These are phyloP conservation scores for Avena eriantha DNA, from an alignment of 176 grass and related monocot species.

Conservation along the genomic window DNA sequence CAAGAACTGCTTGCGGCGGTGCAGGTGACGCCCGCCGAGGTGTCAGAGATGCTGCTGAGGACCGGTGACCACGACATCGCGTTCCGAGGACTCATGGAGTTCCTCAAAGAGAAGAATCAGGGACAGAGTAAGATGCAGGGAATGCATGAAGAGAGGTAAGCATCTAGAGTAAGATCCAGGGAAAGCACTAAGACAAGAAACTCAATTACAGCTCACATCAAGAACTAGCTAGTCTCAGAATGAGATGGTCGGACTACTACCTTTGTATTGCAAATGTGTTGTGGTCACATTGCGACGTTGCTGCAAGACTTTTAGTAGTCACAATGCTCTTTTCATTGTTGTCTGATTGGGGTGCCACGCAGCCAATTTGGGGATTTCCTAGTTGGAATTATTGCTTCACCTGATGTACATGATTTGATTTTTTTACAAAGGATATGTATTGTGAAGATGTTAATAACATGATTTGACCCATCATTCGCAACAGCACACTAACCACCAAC, in stretches of 20 bases:
- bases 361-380: background rate
- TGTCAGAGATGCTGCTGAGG: constrained; percentile 46
- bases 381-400: background rate
- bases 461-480: too few species aligned
- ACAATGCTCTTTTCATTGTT: background rate
- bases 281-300: background rate
- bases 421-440: too few species aligned
- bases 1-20: background rate
- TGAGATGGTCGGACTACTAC: background rate
- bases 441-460: too few species aligned
- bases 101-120: constrained; percentile 23
- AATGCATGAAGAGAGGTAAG: background rate
- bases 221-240: constrained; percentile 2
- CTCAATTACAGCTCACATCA: background rate
- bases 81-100: background rate
- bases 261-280: background rate
- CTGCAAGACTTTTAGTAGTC: background rate
- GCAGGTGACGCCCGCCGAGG: constrained; percentile 42
- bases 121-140: background rate
- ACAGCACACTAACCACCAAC: too few species aligned
- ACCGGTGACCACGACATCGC: background rate
- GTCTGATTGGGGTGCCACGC: background rate
- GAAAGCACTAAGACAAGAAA: background rate
- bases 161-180: background rate
- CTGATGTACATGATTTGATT: too few species aligned